Conservation (phyloP, 306 rosid species). For the Acacia melanoxylon region DNA sequence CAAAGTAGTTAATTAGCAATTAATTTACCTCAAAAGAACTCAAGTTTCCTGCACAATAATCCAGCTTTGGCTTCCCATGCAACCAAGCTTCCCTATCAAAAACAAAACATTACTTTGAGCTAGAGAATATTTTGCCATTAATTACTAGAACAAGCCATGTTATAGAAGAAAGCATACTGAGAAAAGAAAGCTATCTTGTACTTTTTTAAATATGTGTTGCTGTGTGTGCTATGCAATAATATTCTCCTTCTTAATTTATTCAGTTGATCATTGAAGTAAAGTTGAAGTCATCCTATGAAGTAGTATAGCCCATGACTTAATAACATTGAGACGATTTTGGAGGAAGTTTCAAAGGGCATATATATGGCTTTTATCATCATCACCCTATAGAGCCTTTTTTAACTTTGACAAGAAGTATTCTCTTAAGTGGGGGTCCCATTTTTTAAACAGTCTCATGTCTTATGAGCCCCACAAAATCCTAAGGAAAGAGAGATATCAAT, state of each 20-base stretch:
- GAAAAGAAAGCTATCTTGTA: constrained; percentile 60
- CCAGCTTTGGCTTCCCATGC: constrained; percentile 69
- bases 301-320: constrained; percentile 29
- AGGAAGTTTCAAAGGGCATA: constrained; percentile 60
- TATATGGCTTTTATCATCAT: constrained; percentile 52
- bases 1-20: constrained; percentile 19
- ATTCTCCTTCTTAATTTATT: constrained; percentile 40
- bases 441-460: constrained; percentile 29
- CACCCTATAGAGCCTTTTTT: constrained; percentile 39
- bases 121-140: constrained; percentile 47
- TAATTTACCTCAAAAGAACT: constrained; percentile 67
- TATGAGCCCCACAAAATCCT: constrained; percentile 77
- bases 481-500: constrained; percentile 75
- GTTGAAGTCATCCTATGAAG: constrained; percentile 52
- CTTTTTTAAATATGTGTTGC: constrained; percentile 49
- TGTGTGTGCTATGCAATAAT: constrained; percentile 27
- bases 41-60: constrained; percentile 61
- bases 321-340: constrained; percentile 31
- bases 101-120: constrained; percentile 32
- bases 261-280: constrained; percentile 47
- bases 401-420: constrained; percentile 70
- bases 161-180: constrained; percentile 36
- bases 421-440: constrained; percentile 36
- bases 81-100: constrained; percentile 89
- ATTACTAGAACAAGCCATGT: constrained; percentile 52